These are phyloP conservation scores for Leishmania gerbilli DNA, from an alignment of 208 protist genomes.

Conservation along the genomic window DNA sequence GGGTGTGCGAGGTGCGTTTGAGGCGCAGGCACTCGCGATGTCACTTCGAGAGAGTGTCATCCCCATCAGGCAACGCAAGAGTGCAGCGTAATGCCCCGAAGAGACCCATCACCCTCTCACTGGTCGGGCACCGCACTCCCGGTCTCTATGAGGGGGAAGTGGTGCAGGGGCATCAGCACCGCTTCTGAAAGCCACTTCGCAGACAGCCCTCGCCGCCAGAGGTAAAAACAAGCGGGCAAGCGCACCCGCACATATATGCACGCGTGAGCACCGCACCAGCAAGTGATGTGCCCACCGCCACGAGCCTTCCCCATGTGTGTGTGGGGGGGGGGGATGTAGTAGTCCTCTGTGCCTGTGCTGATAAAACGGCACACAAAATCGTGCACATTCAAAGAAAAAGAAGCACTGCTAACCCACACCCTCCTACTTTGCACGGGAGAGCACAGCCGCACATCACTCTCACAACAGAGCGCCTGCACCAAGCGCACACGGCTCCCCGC, in stretches of 20 bases:
- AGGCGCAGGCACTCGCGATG: background rate
- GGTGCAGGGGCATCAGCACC: background rate
- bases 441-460: background rate
- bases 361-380: background rate
- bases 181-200: background rate
- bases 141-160: background rate
- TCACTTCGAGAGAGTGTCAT: background rate
- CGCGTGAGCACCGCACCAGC: no score
- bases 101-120: background rate
- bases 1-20: no score
- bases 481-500: background rate
- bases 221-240: background rate
- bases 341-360: background rate
- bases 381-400: background rate
- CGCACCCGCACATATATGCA: background rate
- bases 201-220: background rate
- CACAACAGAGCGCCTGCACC: background rate
- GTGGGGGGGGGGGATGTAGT: background rate
- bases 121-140: background rate
- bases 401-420: background rate
- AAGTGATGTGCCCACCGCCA: background rate
- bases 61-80: background rate
- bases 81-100: background rate
- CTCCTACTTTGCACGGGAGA: background rate
- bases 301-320: background rate